A percentile compares a stretch with the other conserved stretches of the same genome.
Evolutionary conservation across 345 rosid genomes (phyloP).

Genomic region (Melaleuca alternifolia): DNA sequence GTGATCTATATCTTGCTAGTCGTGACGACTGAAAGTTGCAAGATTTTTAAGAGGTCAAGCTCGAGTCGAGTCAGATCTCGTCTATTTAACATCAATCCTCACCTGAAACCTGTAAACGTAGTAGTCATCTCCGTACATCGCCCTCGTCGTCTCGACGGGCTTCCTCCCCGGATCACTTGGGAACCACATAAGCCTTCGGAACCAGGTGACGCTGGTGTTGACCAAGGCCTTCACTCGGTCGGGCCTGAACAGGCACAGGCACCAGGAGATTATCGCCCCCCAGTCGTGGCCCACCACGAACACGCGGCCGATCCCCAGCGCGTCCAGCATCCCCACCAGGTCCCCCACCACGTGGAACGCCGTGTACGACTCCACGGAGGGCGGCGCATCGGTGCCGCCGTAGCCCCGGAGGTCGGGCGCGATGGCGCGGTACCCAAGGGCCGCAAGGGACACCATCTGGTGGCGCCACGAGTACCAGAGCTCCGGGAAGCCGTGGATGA

Average conservation of each 20-base stretch:
- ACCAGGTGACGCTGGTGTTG: slow-evolving; percentile 32
- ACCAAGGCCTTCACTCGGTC: slow-evolving; percentile 62
- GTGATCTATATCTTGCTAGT: background rate
- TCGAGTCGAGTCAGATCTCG: background rate
- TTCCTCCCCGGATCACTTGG: slow-evolving; percentile 34
- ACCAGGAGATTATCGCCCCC: slow-evolving; percentile 67
- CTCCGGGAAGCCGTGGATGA: slow-evolving; percentile 26
- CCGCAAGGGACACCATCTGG: slow-evolving; percentile 50
- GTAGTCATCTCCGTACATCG: slow-evolving; percentile 47
- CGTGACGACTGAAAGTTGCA: background rate
- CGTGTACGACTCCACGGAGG: slow-evolving; percentile 24
- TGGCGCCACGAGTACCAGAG: slow-evolving; percentile 58
- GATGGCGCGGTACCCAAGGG: slow-evolving; percentile 47
- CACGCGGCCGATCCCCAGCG: slow-evolving; percentile 26
- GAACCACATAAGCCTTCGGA: slow-evolving; percentile 5
- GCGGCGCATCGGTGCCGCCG: slow-evolving; percentile 58
- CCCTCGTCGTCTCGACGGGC: slow-evolving; percentile 29
- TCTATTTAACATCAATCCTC: background rate
- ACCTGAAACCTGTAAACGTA: slow-evolving; percentile 83
- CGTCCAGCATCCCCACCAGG: slow-evolving; percentile 20
- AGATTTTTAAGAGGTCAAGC: background rate
- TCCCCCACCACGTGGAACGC: slow-evolving; percentile 21
- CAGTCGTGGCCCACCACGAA: slow-evolving; percentile 73
- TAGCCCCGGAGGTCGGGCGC: slow-evolving; percentile 78
- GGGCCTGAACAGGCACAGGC: slow-evolving; percentile 46